These are phyloP conservation scores for Sphaerulina musiva DNA, from an alignment of 2,329 filamentous ascomycete genomes.

Conservation along the genomic window DNA sequence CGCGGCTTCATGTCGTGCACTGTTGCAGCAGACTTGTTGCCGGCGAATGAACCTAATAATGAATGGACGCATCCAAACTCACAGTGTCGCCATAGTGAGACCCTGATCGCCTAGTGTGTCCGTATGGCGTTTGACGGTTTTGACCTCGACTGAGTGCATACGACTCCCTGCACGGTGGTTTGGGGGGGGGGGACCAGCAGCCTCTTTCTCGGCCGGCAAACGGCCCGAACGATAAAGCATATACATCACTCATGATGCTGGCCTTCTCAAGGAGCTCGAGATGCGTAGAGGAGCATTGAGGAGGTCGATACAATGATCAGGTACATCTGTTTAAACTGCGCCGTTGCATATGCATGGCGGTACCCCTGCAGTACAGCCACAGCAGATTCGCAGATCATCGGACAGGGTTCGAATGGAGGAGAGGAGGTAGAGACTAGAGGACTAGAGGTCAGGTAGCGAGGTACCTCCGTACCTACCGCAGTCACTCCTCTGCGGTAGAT, in stretches of 20 bases:
- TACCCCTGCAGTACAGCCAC: neutral
- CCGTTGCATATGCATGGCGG: neutral
- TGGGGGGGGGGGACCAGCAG: neutral
- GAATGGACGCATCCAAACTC: neutral
- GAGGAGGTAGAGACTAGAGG: too few species aligned
- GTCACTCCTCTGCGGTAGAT: neutral
- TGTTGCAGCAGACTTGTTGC: neutral
- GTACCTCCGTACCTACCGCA: too few species aligned
- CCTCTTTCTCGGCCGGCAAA: neutral
- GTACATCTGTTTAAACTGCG: neutral
- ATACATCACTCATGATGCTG: neutral
- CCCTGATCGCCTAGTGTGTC: constrained; percentile 1
- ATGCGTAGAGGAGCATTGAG: neutral
- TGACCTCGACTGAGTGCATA: neutral
- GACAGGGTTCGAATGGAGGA: neutral
- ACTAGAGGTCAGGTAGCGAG: too few species aligned
- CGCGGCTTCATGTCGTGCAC: neutral
- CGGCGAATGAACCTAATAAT: neutral
- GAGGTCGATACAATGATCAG: neutral
- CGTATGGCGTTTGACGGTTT: neutral
- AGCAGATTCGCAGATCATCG: neutral
- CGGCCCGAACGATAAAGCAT: neutral
- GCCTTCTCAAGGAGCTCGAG: neutral
- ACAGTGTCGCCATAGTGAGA: neutral
- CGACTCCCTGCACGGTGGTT: neutral